phyloP scores from a whole-genome alignment of 2,329 filamentous ascomycete genomes.

The Alternaria novae-zelandiae region DNA sequence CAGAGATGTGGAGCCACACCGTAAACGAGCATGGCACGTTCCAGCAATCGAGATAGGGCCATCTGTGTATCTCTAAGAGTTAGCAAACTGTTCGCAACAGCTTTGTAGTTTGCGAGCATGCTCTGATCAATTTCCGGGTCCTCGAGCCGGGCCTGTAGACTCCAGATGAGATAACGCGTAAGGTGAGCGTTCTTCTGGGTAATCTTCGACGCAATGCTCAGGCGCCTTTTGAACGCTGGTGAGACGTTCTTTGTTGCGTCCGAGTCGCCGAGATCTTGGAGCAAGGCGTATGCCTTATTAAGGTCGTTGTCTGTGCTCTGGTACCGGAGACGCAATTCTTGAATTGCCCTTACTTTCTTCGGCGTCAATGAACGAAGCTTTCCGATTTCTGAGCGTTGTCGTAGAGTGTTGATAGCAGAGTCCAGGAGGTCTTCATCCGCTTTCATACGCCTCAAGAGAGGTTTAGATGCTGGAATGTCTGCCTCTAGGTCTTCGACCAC shows the following conservation, averaged over 20 bases:
- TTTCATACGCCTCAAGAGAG: constrained; percentile 33
- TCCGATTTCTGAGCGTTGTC: constrained; percentile 7
- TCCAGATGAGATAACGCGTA: constrained; percentile 36
- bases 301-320: constrained; percentile 29
- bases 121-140: constrained; percentile 17
- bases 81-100: constrained; percentile 32
- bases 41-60: constrained; percentile 33
- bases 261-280: constrained; percentile 15
- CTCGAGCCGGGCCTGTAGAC: constrained; percentile 37
- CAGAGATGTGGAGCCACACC: constrained; percentile 20
- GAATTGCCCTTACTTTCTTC: constrained; percentile 15
- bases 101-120: constrained; percentile 23
- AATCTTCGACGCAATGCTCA: constrained; percentile 30
- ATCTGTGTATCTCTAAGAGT: constrained; percentile 40
- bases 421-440: constrained; percentile 33
- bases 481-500: constrained; percentile 33
- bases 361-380: constrained; percentile 9
- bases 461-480: constrained; percentile 35
- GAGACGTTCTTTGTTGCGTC: constrained; percentile 9
- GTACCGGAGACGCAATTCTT: constrained; percentile 18
- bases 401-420: constrained; percentile 16
- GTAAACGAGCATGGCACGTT: constrained; percentile 30
- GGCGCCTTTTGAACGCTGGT: constrained; percentile 26
- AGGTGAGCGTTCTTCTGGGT: constrained; percentile 36
- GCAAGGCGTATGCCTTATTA: constrained; percentile 18